Evolutionary conservation across 495 filamentous ascomycete genomes (phyloP).

Genomic region (Xylaria longipes): DNA sequence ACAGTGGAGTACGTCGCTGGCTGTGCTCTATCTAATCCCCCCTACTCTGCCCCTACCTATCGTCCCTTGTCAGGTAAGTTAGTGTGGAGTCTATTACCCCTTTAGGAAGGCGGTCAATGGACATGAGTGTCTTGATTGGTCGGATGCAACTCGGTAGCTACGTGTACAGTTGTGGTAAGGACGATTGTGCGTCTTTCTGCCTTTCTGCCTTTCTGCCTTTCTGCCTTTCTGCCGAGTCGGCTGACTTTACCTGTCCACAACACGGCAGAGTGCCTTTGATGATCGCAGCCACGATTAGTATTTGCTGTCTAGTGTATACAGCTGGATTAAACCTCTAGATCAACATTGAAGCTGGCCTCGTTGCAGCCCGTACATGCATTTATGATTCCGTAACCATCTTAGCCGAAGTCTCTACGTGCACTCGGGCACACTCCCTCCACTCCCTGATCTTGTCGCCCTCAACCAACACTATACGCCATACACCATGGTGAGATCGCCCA

Average conservation of each 20-base stretch:
- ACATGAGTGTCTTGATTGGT: background rate
- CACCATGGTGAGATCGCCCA: slow-evolving; percentile 13
- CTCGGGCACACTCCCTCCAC: background rate
- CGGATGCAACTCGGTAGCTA: background rate
- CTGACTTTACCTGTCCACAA: background rate
- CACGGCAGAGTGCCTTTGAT: background rate
- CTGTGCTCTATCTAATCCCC: too few relatives aligned
- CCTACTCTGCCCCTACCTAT: too few relatives aligned
- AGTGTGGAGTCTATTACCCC: too few relatives aligned
- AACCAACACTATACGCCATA: background rate
- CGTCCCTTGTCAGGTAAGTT: too few relatives aligned
- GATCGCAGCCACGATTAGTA: background rate
- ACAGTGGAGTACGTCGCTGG: background rate
- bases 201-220: too few relatives aligned
- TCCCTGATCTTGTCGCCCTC: background rate
- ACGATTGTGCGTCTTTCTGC: background rate
- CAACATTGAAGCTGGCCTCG: background rate
- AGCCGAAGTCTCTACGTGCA: background rate
- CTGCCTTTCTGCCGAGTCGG: too few relatives aligned
- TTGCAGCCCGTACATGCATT: background rate
- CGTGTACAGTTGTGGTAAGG: slow-evolving; percentile 12
- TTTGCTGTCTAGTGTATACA: background rate
- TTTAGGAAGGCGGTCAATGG: background rate
- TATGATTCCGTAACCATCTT: background rate
- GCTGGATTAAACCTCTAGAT: background rate